Evolutionary conservation across 306 rosid species (phyloP), one percentile per base, ranked within the genome.

Genomic region (Albizia julibrissin): DNA sequence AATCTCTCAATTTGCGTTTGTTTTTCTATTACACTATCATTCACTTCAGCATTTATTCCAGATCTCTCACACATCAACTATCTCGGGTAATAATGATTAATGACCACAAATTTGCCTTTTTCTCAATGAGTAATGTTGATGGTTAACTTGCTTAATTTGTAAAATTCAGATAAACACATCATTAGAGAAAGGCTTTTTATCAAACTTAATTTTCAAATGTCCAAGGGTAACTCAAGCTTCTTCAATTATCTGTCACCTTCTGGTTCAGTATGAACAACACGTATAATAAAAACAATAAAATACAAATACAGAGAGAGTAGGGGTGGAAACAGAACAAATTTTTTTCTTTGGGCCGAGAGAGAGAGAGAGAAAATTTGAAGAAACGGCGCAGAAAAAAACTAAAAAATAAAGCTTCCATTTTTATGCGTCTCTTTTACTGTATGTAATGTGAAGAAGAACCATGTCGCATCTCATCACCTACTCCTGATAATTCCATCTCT

Each of bases 401-500:
- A 21, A 19, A 52, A 19, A 15, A 16, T 2, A 50, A 21, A 90
- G 94, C 80, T 87, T 87, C 74, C 79, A 80, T 75, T 78, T 69
- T 62, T 77, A 90, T 92, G 91, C 94, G 87, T 89, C 77, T 74
- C 81, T 90, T 90, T 92, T 85, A 90, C 94, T 85, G 82, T 79
- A 74, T 85, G 79, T 83, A 78, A 69, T 83, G 79, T 81, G 71
- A 80, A 29, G 71, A 80, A 39, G 87, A 85, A 82, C 80, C 74
- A 77, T 82, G 81, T 84, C 82, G 81, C 87, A 78, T 74, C 70
- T 80, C 82, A 76, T 82, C 89, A 91, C 93, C 98, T 84, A 90
- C 90, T 91, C 86, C 90, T 89, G 93, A 90, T 85, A 91, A 88
- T 89, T 89, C 90, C 94, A 86, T 85, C 65, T 82, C 93, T 88